A percentile compares a stretch with the other conserved stretches of the same genome.
Conservation (phyloP, 2,329 filamentous ascomycete genomes). For the Thelonectria rubi region DNA sequence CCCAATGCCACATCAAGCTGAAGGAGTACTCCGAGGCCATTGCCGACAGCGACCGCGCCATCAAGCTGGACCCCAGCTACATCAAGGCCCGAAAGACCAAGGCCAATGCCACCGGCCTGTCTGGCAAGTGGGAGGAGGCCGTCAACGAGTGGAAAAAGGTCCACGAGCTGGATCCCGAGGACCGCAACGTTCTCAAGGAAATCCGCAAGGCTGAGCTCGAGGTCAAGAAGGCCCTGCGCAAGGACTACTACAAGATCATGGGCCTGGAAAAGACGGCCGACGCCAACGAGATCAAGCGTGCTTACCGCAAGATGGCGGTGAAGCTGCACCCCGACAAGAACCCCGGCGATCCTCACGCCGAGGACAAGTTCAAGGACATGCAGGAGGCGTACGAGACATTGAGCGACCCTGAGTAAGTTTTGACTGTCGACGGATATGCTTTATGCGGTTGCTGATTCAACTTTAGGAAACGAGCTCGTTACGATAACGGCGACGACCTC, state of each 20-base stretch:
- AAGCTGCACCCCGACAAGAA: slow-evolving; percentile 98
- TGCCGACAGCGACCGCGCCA: slow-evolving; percentile 83
- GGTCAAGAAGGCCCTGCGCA: slow-evolving; percentile 95
- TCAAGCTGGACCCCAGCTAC: slow-evolving; percentile 85
- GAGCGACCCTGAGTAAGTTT: slow-evolving; percentile 87
- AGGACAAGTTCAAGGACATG: slow-evolving; percentile 96
- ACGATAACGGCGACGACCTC: slow-evolving; percentile 92
- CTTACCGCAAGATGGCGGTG: slow-evolving; percentile 94
- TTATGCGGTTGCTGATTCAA: slow-evolving; percentile 46
- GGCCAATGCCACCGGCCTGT: slow-evolving; percentile 86
- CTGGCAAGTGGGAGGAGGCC: slow-evolving; percentile 91
- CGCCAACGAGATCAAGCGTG: slow-evolving; percentile 91
- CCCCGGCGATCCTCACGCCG: slow-evolving; percentile 82
- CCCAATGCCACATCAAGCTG: slow-evolving; percentile 82
- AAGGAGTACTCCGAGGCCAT: slow-evolving; percentile 87
- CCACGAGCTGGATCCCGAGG: slow-evolving; percentile 82
- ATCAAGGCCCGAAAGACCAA: slow-evolving; percentile 92
- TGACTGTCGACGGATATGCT: not conserved
- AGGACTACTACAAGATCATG: slow-evolving; percentile 99
- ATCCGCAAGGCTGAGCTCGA: slow-evolving; percentile 91
- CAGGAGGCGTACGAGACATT: slow-evolving; percentile 96
- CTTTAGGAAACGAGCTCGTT: slow-evolving; percentile 81
- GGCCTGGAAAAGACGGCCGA: slow-evolving; percentile 85
- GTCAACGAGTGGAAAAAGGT: slow-evolving; percentile 89
- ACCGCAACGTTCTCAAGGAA: slow-evolving; percentile 83